Conservation (phyloP, 306 rosid species). For the Oemleria cerasiformis region DNA sequence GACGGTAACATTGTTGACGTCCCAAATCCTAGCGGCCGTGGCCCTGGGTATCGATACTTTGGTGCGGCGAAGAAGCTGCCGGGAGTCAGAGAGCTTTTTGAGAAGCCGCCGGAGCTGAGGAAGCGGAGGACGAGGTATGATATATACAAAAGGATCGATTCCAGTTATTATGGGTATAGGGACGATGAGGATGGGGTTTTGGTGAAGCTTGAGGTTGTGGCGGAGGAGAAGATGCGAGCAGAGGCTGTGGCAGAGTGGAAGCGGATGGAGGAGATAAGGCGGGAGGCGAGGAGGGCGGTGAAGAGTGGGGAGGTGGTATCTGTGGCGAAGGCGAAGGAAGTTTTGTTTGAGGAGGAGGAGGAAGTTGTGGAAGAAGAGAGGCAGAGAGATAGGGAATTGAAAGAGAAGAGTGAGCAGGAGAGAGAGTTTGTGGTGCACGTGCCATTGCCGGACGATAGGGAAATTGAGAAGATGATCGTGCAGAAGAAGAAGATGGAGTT, state of each 20-base stretch:
- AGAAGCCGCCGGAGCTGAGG: constrained; percentile 84
- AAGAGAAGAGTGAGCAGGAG: constrained; percentile 42
- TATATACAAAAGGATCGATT: constrained; percentile 77
- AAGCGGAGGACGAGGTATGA: constrained; percentile 83
- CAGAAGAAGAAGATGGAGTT: constrained; percentile 91
- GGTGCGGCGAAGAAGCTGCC: constrained; percentile 93
- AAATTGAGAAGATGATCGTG: constrained; percentile 89
- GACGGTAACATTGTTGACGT: constrained; percentile 95
- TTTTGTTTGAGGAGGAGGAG: constrained; percentile 74
- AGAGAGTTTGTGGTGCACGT: constrained; percentile 84
- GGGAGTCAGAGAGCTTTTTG: constrained; percentile 76
- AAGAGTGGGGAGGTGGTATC: constrained; percentile 74
- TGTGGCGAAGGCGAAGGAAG: constrained; percentile 49
- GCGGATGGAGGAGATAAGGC: constrained; percentile 67
- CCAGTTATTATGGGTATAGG: constrained; percentile 82
- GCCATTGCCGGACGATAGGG: constrained; percentile 82
- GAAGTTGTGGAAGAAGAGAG: constrained; percentile 81
- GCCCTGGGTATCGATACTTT: constrained; percentile 83
- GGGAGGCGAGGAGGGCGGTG: constrained; percentile 79
- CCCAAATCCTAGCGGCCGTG: constrained; percentile 91
- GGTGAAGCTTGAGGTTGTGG: constrained; percentile 59
- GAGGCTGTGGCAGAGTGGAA: constrained; percentile 77
- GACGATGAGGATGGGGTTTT: constrained; percentile 90
- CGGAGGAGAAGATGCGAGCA: constrained; percentile 55
- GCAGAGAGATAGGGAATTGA: constrained; percentile 46